These are phyloP conservation scores for Schizopora paradoxa DNA, from an alignment of 1,284 basidiomycete species.

Conservation along the genomic window DNA sequence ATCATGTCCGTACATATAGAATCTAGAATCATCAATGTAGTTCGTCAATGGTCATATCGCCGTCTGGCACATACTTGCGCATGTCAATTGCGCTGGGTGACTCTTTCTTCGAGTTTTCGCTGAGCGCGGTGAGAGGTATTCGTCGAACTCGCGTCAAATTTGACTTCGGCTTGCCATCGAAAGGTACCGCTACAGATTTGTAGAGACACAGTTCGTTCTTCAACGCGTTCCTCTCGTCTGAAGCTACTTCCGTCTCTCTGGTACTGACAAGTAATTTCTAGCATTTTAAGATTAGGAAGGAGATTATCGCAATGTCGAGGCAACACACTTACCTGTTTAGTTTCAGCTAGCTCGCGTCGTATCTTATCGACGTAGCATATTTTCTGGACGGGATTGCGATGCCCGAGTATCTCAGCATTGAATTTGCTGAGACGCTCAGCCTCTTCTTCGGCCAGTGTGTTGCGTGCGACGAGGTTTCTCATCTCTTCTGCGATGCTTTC, in stretches of 20 bases:
- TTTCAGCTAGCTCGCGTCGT: conserved; percentile 60
- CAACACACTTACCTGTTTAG: conserved; percentile 53
- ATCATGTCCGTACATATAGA: neutral
- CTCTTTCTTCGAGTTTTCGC: neutral
- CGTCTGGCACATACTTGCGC: conserved; percentile 7
- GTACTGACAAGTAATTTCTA: conserved; percentile 53
- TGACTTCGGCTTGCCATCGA: conserved; percentile 56
- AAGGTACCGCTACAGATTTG: conserved; percentile 56
- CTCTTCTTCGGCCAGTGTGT: conserved; percentile 69
- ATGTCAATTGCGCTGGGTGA: neutral
- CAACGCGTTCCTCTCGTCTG: conserved; percentile 46
- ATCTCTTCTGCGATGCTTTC: conserved; percentile 56
- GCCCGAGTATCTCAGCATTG: conserved; percentile 73
- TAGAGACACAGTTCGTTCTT: conserved; percentile 62
- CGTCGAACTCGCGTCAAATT: conserved; percentile 56
- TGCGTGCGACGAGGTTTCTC: conserved; percentile 55
- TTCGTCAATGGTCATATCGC: conserved; percentile 17
- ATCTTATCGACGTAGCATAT: conserved; percentile 73
- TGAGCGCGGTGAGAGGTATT: conserved; percentile 40
- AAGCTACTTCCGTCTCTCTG: conserved; percentile 49
- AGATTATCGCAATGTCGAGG: neutral
- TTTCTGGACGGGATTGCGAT: conserved; percentile 67
- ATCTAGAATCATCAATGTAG: neutral
- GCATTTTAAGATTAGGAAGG: neutral
- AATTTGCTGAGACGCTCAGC: conserved; percentile 59